Base-by-base conservation (phyloP, 2,329 filamentous ascomycete genomes). In the Neofusicoccum parvum region DNA sequence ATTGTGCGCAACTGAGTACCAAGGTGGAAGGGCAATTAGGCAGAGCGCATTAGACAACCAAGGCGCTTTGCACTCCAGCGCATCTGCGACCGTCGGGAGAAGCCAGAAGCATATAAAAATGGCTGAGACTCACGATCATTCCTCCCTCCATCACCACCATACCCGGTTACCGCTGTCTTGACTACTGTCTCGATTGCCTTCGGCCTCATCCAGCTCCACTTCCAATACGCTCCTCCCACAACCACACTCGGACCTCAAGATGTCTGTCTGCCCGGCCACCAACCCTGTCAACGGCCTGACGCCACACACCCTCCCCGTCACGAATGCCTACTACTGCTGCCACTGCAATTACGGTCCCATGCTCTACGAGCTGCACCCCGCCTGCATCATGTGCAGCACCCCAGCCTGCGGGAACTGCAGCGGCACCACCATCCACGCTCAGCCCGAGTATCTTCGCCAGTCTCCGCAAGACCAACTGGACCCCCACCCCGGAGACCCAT, bases 1-100 rank as follows among this genome's bases (percentile, higher is more conserved):
- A n/a, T 48, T 20, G 9, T 48, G 56, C 56, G 56, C 56, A 36
- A 60, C 41, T 60, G 56, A 60, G 56, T n/a, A 48, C 14, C 32
- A 43, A 37, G 56, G 56, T 37, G 3, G 27, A 48, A 37, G 56
- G 27, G 56, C 36, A 43, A 48, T 10, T n/a, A 32, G 56, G 56
- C 41, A 60, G 41, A 17, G 51, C 17, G 17, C 12, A 27, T 6
- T 11, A 23, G 23, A 58, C 14, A 32, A 20, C 43, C 23, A 60
- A 48, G 54, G 56, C 41, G 39, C 43, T 41, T 15, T 41, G 11
- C 11, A 41, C 12, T 41, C 11, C 39, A 41, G 20, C 23, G 54
- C 54, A 48, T 3, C 5, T 59, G 56, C 56, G 56, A 20, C 39
- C 17, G 2, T 14, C 17, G 2, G 20, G 15, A 5, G 15, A 6